Evolutionary conservation across 306 rosid genomes (phyloP), one percentile per base, ranked within the genome.

Genomic region (Senna tora): DNA sequence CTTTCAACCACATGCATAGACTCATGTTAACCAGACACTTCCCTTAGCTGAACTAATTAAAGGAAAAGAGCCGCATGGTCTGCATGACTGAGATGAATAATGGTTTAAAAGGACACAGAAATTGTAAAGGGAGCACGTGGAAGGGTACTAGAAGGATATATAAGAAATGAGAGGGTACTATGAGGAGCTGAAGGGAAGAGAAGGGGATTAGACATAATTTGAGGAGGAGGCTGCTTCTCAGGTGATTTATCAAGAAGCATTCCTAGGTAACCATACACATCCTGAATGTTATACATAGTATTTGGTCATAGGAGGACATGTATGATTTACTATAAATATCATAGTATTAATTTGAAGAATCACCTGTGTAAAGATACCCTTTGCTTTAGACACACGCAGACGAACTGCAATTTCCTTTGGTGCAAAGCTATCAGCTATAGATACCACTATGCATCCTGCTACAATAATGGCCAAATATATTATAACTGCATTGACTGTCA

Each of bases 381-480:
- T 88, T 58, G 97, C 97, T 34, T 90, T 81, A 15, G 98, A 87
- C 39, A 84, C 86, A 43, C 82, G 92, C 79, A 93, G 57, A 28
- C 97, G 96, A 46, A 88, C 80, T 28, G 92, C 96, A 71, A 88
- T 89, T 84, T 93, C 93, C 63, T 79, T 85, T 2, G 84, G 87
- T 38, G 93, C 89, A 82, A 93, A 93, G 86, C 98, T 90, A 75
- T 93, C 97, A 42, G 96, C 97, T 85, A 93, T 90, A 14, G 98
- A 87, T 33, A 93, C 98, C 52, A 93, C 98, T 65, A 83, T 80
- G n/a, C 82, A 75, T 79, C 98, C 97, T 4, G 92, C 89, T 25
- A 90, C 79, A 75, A 93, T 59, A 76, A 88, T 85, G 30, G 96
- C 97, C 73, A 93, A 72, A 75, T 90, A 93, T 75, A 93, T 88